Evolutionary conservation across 1,284 basidiomycete genomes (phyloP).

Genomic region (Pseudozyma thailandica): DNA sequence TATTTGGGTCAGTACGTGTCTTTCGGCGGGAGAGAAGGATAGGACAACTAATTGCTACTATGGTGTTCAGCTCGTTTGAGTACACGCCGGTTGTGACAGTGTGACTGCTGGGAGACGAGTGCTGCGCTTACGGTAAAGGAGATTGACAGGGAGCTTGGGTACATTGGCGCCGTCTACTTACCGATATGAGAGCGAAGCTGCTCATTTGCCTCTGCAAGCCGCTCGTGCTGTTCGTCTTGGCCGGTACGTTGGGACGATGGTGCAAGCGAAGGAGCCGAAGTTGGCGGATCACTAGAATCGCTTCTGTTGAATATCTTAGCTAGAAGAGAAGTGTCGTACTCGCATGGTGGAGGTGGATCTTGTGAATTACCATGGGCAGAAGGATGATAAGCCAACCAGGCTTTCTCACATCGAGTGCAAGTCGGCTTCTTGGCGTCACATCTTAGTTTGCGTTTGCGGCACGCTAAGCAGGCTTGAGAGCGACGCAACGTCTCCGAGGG

Average conservation of each 20-base stretch:
- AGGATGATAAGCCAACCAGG: conserved; percentile 31
- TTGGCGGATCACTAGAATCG: conserved; percentile 6
- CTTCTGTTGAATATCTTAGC: conserved; percentile 31
- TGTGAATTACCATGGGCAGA: background rate
- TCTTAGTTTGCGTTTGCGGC: conserved; percentile 38
- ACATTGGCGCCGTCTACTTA: background rate
- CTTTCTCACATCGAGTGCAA: conserved; percentile 37
- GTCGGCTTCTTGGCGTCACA: conserved; percentile 42
- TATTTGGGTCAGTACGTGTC: too few species aligned
- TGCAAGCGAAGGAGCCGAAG: background rate
- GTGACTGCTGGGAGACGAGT: too few species aligned
- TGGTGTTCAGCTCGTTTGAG: too few species aligned
- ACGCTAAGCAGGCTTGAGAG: conserved; percentile 38
- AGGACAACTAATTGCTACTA: too few species aligned
- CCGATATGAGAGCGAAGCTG: conserved; percentile 20
- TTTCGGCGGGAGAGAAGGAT: too few species aligned
- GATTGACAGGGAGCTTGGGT: too few species aligned
- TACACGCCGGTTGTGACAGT: too few species aligned
- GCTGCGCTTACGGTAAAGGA: too few species aligned
- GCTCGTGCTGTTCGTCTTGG: conserved; percentile 2
- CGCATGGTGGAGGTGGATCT: conserved; percentile 23
- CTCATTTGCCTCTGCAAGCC: conserved; percentile 14
- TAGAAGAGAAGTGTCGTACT: conserved; percentile 34
- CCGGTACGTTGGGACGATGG: background rate
- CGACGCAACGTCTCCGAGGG: conserved; percentile 28